Conservation (phyloP, 139 green algal genomes). For the Penium margaritaceum region DNA sequence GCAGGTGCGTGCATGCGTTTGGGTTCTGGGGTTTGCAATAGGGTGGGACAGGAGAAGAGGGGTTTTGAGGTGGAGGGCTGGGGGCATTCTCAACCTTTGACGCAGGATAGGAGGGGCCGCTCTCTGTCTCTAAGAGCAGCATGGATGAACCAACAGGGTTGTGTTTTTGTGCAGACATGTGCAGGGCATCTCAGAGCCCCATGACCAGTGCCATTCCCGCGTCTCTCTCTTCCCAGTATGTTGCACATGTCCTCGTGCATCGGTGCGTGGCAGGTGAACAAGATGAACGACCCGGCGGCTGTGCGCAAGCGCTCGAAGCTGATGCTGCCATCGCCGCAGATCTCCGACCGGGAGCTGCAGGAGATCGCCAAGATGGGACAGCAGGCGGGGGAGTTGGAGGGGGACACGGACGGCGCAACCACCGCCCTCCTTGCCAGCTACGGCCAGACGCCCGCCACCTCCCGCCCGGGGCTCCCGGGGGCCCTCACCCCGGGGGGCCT, state of each 20-base stretch:
- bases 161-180: too few species aligned
- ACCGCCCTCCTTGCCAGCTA: conserved; percentile 36
- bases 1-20: conserved; percentile 5
- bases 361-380: conserved; percentile 69
- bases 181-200: too few species aligned
- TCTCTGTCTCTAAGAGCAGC: too few species aligned
- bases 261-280: conserved; percentile 52
- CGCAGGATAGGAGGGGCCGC: too few species aligned
- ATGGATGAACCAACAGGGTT: too few species aligned
- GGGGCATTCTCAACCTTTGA: too few species aligned
- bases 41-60: neutral
- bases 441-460: conserved; percentile 56
- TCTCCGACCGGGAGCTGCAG: conserved; percentile 83
- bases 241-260: too few species aligned
- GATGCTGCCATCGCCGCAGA: conserved; percentile 67
- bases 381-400: neutral
- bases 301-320: conserved; percentile 67
- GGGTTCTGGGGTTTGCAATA: too few species aligned
- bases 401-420: conserved; percentile 37
- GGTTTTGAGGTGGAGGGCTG: neutral
- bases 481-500: conserved; percentile 18
- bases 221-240: too few species aligned
- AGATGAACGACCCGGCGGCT: conserved; percentile 61
- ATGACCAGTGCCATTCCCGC: too few species aligned
- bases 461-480: conserved; percentile 48